These are phyloP conservation scores for Colletotrichum tofieldiae DNA, from an alignment of 2,329 filamentous ascomycete species.

Conservation along the genomic window DNA sequence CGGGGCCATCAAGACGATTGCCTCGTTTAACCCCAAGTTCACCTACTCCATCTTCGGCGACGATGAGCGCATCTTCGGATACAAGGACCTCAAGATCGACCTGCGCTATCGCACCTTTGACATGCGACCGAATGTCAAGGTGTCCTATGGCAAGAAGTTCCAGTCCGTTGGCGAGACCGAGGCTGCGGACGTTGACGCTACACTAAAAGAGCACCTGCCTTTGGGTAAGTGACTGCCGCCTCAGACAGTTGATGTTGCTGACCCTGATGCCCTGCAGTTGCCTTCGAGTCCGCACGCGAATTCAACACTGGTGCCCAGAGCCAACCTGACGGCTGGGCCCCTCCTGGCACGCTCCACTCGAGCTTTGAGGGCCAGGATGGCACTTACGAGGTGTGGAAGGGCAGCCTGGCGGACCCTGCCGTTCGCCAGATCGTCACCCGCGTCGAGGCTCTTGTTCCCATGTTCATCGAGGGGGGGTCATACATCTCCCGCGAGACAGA, in stretches of 20 bases:
- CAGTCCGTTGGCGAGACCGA: conserved; percentile 77
- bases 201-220: conserved; percentile 78
- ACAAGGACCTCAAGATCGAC: conserved; percentile 84
- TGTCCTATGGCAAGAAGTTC: conserved; percentile 82
- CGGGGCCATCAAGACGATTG: conserved; percentile 69
- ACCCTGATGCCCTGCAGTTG: conserved; percentile 63
- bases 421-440: conserved; percentile 83
- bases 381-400: conserved; percentile 88
- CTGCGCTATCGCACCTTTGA: conserved; percentile 79
- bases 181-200: conserved; percentile 77
- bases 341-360: conserved; percentile 82
- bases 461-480: conserved; percentile 95
- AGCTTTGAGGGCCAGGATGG: conserved; percentile 74
- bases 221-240: conserved; percentile 64
- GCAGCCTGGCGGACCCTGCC: conserved; percentile 78
- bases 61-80: conserved; percentile 93
- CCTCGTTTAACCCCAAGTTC: conserved; percentile 86
- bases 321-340: conserved; percentile 69
- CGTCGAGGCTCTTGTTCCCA: conserved; percentile 85
- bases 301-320: conserved; percentile 68
- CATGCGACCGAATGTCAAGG: conserved; percentile 82
- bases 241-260: neutral
- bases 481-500: conserved; percentile 70
- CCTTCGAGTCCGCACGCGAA: conserved; percentile 74
- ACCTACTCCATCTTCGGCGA: conserved; percentile 95